Conservation (phyloP, 495 filamentous ascomycete genomes). For the Penicillium tannophilum region DNA sequence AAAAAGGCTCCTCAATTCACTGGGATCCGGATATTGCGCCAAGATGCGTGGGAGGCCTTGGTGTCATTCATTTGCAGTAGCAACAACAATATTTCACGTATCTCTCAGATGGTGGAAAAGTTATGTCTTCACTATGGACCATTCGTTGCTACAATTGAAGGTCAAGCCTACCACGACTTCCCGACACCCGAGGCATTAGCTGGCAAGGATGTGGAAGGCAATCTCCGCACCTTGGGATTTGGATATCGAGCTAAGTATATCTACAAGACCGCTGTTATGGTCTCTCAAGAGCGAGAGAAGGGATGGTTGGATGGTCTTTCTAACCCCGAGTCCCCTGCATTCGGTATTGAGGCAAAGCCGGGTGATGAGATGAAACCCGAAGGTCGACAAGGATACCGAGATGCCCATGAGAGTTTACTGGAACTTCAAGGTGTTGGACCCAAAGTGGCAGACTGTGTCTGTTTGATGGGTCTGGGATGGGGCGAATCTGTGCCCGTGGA, state of each 20-base stretch:
- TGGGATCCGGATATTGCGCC: conserved; percentile 90
- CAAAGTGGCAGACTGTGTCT: conserved; percentile 96
- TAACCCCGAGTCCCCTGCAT: conserved; percentile 71
- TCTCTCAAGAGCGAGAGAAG: conserved; percentile 62
- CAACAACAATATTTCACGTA: conserved; percentile 96
- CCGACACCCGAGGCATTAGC: conserved; percentile 73
- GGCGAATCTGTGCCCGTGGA: conserved; percentile 92
- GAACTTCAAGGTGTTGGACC: conserved; percentile 85
- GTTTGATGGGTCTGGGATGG: conserved; percentile 97
- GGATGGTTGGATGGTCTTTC: conserved; percentile 76
- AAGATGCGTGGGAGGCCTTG: conserved; percentile 95
- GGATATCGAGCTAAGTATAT: conserved; percentile 95
- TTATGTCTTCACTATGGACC: conserved; percentile 84
- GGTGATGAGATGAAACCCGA: conserved; percentile 57
- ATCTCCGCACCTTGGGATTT: conserved; percentile 83
- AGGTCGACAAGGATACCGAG: conserved; percentile 69
- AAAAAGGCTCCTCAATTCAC: conserved; percentile 84
- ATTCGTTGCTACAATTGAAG: conserved; percentile 68
- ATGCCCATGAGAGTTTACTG: conserved; percentile 80
- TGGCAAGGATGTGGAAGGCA: conserved; percentile 67
- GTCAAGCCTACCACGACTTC: conserved; percentile 82
- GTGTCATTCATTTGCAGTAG: conserved; percentile 96
- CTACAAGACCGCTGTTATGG: conserved; percentile 75
- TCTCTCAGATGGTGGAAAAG: conserved; percentile 95
- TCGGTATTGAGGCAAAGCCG: conserved; percentile 44